Evolutionary conservation across 139 green algal genomes (phyloP).

Genomic region (Volvox africanus): DNA sequence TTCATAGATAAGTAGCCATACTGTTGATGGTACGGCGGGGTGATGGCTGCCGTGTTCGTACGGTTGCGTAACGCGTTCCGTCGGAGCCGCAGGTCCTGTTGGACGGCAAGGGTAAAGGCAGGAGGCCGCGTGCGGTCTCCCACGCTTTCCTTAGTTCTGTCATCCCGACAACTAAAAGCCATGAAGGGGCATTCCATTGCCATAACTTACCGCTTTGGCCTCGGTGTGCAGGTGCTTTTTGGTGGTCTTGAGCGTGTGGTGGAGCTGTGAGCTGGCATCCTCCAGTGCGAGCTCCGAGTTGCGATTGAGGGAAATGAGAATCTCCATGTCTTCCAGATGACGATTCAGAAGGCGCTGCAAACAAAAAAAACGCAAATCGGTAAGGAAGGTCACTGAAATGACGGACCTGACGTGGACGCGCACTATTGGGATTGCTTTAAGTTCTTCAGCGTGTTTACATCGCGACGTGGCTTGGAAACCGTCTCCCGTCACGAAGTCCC

Average conservation of each 20-base stretch:
- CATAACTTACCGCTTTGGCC: constrained; percentile 20
- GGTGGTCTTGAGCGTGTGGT: background rate
- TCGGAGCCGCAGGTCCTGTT: constrained; percentile 22
- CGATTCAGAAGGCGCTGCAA: constrained; percentile 18
- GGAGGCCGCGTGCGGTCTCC: too few species aligned
- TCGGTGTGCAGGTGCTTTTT: constrained; percentile 44
- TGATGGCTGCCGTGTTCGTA: too few species aligned
- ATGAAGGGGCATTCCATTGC: too few species aligned
- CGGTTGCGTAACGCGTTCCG: background rate
- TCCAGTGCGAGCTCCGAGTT: constrained; percentile 31
- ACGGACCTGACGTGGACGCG: too few species aligned
- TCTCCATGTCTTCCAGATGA: background rate
- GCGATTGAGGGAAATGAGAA: background rate
- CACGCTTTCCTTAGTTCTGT: too few species aligned
- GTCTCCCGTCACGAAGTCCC: too few species aligned
- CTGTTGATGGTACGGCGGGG: background rate
- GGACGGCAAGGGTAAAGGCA: too few species aligned
- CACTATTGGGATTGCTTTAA: too few species aligned
- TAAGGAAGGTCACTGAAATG: too few species aligned
- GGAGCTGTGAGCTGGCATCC: background rate
- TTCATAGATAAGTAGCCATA: constrained; percentile 33
- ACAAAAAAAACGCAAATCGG: background rate
- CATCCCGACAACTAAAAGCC: too few species aligned
- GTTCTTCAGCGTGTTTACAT: too few species aligned
- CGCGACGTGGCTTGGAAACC: too few species aligned